Evolutionary conservation across 139 green algal species (phyloP), one percentile per base, ranked within the genome.

Genomic region (Gonium pectorale): DNA sequence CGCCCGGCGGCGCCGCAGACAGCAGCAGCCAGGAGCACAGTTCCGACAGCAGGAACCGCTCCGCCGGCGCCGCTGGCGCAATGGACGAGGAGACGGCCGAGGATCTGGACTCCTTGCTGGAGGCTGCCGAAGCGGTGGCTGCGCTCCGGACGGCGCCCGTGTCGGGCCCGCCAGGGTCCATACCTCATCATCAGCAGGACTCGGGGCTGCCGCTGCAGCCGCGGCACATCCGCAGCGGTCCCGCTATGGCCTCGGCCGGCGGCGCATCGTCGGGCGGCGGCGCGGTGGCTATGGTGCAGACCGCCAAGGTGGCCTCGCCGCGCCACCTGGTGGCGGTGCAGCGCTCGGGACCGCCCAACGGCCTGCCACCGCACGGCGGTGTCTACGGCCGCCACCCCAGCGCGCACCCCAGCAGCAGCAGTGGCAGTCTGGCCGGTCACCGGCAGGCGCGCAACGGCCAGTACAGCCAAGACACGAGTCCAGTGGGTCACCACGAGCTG

Each of bases 121-220:
- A 85, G 46, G 79, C 79, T 2, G 79, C 79, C 1, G 79, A 85
- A 64, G 79, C 79, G 35, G 64, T 85, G 35, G 79, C 79, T 17
- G 64, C 79, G 22, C 79, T 85, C 35, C 63, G 64, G 5, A 85
- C 77, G 22, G 77, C 77, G 77, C 77, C 77, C 60, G 51, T 72
- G 24, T 35, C 26, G 13, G 56, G 33, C 54, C 26, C 22, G 31
- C 70, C 46, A 19, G n/a, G 44, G 13, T 66, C 6, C 43, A 26
- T 24, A 1, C 27, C 3, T 27, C 44, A 27, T n/a, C n/a, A n/a
- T n/a, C n/a, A n/a, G n/a, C 67, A 59, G 41, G 38, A 56, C 21
- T 8, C 2, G 29, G 31, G 6, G 9, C 46, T 79, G n/a, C 46
- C 44, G 35, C 72, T 52, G 72, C 72, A 67, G 52, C 52, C 72